Evolutionary conservation across 2,329 filamentous ascomycete genomes (phyloP).

Genomic region (Cercospora berteroae): DNA sequence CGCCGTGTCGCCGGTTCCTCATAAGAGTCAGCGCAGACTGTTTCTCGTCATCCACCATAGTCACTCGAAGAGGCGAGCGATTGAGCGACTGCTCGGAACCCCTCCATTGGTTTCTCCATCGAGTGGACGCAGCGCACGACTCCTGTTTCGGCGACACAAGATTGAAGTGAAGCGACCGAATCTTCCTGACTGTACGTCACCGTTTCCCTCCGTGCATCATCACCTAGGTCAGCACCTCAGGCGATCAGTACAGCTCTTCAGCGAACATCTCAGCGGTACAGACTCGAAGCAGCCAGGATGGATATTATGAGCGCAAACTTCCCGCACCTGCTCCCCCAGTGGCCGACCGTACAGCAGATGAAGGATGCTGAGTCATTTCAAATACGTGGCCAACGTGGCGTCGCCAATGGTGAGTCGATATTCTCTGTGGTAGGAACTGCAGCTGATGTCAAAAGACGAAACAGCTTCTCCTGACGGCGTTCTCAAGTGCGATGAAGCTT

Average conservation of each 20-base stretch:
- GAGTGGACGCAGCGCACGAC: too few relatives aligned
- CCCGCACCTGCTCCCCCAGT: constrained; percentile 12
- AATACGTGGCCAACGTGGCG: constrained; percentile 10
- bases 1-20: too few relatives aligned
- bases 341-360: constrained; percentile 1
- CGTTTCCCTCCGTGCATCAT: too few relatives aligned
- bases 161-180: too few relatives aligned
- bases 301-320: constrained; percentile 15
- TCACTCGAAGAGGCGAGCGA: too few relatives aligned
- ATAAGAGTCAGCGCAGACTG: too few relatives aligned
- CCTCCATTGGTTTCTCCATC: too few relatives aligned
- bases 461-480: neutral
- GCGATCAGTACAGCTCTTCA: neutral
- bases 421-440: neutral
- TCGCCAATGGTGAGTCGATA: constrained; percentile 12
- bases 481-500: constrained; percentile 12
- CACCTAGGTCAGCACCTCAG: neutral
- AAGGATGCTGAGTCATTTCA: neutral
- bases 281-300: constrained; percentile 1
- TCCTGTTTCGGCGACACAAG: too few relatives aligned
- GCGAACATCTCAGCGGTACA: neutral
- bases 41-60: too few relatives aligned
- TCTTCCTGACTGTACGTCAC: too few relatives aligned
- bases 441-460: constrained; percentile 13
- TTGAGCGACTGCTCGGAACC: too few relatives aligned